Evolutionary conservation across 2,329 filamentous ascomycete species (phyloP).

Genomic region (Rachicladosporium sp.): DNA sequence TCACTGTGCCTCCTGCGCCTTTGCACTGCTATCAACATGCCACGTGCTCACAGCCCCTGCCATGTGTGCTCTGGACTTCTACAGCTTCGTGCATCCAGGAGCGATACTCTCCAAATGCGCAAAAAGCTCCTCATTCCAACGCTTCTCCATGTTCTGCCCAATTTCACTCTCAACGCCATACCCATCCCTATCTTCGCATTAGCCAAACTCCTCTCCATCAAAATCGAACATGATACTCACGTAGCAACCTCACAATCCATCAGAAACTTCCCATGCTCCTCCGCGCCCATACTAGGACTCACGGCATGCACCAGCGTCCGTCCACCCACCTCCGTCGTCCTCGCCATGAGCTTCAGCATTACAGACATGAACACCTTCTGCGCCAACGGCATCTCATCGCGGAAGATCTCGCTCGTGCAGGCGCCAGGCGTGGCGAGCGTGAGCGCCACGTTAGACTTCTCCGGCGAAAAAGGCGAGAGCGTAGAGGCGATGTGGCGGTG

Average conservation of each 20-base stretch:
- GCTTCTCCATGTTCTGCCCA: constrained; percentile 14
- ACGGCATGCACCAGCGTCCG: constrained; percentile 25
- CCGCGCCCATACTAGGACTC: constrained; percentile 12
- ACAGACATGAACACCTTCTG: constrained; percentile 1
- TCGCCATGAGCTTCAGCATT: constrained; percentile 8
- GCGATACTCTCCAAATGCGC: constrained; percentile 19
- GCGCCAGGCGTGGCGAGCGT: constrained; percentile 24
- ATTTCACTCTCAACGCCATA: constrained; percentile 1
- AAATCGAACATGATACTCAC: constrained; percentile 9
- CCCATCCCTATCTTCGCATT: constrained; percentile 1
- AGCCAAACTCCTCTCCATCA: background rate
- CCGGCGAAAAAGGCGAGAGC: constrained; percentile 7
- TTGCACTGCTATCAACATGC: too few relatives aligned
- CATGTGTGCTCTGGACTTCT: background rate
- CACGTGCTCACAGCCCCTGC: too few relatives aligned
- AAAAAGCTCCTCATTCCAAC: constrained; percentile 24
- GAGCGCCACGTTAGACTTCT: constrained; percentile 20
- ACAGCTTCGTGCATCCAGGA: background rate
- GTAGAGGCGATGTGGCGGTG: constrained; percentile 6
- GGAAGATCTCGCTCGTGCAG: constrained; percentile 19
- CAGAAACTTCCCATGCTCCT: constrained; percentile 27
- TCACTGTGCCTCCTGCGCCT: too few relatives aligned
- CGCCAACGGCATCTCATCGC: constrained; percentile 9
- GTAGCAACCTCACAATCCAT: constrained; percentile 19
- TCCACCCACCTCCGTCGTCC: constrained; percentile 24